Conservation (phyloP, 2,329 filamentous ascomycete genomes). For the Alternaria burnsii region DNA sequence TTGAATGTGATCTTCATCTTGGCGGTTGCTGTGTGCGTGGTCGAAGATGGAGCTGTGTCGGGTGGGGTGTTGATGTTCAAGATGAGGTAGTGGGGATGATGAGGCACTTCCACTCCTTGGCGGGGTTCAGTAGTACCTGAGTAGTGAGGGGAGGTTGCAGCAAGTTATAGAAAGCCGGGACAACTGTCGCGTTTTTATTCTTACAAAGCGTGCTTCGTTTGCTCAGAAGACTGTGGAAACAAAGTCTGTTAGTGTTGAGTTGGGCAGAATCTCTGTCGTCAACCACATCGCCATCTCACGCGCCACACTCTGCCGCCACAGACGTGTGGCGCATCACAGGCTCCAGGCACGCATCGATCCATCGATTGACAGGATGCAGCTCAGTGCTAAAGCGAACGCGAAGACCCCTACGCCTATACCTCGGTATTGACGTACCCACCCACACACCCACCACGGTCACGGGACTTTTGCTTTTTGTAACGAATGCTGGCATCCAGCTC, state of each 20-base stretch:
- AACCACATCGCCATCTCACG: not conserved
- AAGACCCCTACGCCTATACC: not conserved
- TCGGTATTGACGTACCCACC: slow-evolving; percentile 1
- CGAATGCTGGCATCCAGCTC: slow-evolving; percentile 3
- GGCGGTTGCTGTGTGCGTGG: slow-evolving; percentile 34
- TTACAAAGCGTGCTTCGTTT: slow-evolving; percentile 6
- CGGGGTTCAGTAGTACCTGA: slow-evolving; percentile 11
- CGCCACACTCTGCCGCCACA: slow-evolving; percentile 10
- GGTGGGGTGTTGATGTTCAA: slow-evolving; percentile 36
- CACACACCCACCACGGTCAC: slow-evolving; percentile 3
- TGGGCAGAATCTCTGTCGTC: slow-evolving; percentile 13
- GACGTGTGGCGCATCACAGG: slow-evolving; percentile 1
- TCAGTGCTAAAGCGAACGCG: slow-evolving; percentile 1
- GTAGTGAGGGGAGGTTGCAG: slow-evolving; percentile 7
- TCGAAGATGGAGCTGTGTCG: slow-evolving; percentile 31
- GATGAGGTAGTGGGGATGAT: slow-evolving; percentile 24
- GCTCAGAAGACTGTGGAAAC: slow-evolving; percentile 36
- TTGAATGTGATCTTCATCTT: slow-evolving; percentile 77
- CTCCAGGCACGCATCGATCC: not conserved
- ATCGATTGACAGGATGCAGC: not conserved
- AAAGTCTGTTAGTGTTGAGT: not conserved
- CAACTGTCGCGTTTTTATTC: not conserved
- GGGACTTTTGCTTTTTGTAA: slow-evolving; percentile 6
- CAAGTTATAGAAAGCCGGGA: not conserved
- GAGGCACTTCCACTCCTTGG: slow-evolving; percentile 16